Base-by-base conservation (phyloP, 2,329 filamentous ascomycete genomes). In the Aspergillus pseudotamarii region DNA sequence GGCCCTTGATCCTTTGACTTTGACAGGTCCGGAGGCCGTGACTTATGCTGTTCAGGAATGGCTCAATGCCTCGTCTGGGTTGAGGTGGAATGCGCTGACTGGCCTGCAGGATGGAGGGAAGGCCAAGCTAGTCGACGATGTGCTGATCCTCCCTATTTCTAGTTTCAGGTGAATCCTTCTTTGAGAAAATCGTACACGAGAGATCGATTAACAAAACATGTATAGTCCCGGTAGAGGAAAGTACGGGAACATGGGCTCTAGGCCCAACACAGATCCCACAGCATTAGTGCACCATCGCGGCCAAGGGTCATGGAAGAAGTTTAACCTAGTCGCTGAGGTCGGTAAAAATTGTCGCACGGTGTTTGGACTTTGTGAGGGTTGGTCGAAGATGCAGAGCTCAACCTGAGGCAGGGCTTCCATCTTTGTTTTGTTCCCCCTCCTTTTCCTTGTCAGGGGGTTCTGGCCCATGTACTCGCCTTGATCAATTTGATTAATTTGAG, bases 101-200 rank as follows among this genome's bases (percentile, higher is more conserved):
- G 73, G 75, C 12, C 34, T 73, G 5, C 28, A 64, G 14, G 75
- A 77, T 58, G 71, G 67, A 3, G 75, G 75, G 0, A 60, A 36
- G 34, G 74, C 69, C 50, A 77, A 76, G 50, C 46, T 71, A 9
- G 70, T 75, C 2, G 72, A 70, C 6, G 74, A 76, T 59, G 71
- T 75, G 11, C 56, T 77, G 46, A 68, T 77, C n/a, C 65, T 77
- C 5, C 73, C 75, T 0, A 77, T 77, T 46, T 76, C 75, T 1
- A 74, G 71, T 4, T 77, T 77, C 55, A 75, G 73, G 73, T 75
- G 68, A 43, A 63, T 50, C 6, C 16, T 9, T 19, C 34, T 28
- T 53, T 45, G 60, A 21, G 56, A 12, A n/a, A 54, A 28, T 23
- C 8, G n/a, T 54, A 23, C 6, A 10, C 19, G 6, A 54, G 51